Base-by-base conservation (phyloP, 768 basidiomycete genomes). In the Auricularia sp. region DNA sequence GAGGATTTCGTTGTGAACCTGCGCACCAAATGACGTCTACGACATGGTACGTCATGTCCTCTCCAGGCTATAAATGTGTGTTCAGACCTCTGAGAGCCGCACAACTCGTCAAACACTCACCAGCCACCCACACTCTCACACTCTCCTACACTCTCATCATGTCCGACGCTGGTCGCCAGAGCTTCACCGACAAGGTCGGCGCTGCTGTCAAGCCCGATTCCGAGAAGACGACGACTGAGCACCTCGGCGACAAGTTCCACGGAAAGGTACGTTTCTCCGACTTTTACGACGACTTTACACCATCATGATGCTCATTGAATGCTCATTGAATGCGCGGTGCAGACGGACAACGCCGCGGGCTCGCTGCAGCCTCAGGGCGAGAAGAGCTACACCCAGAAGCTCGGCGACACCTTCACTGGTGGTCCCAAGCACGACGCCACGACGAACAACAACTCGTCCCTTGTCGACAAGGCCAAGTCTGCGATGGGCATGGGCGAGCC, bases 111-210 rank as follows among this genome's bases (percentile, higher is more conserved):
- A 29, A 29, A 29, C 29, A 29, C 29, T 29, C 29, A 29, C 29
- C 29, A 29, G 29, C 29, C 29, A 18, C 47, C 47, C 21, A 51
- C 47, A 51, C 47, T 51, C 47, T 12, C 47, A 51, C 47, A 14
- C 47, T 51, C 47, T 12, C 5, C 16, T 29, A 29, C 29, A 29
- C 29, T 29, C 29, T 29, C 59, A 72, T n/a, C 67, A 85, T 84
- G 83, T 81, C 83, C 70, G 83, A 86, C 70, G 73, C 77, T 61
- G 78, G 73, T 64, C 84, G 84, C 68, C 83, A 85, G 78, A 80
- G 78, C 65, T 74, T 84, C 75, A 81, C 82, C 71, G 83, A 85
- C 78, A 86, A 85, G 76, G 79, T 77, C 61, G 66, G 71, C 43
- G 67, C 83, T 70, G 75, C 80, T 58, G 3, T 83, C 61, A 84